Evolutionary conservation across 345 rosid genomes (phyloP).

Genomic region (Rhodomyrtus tomentosa): DNA sequence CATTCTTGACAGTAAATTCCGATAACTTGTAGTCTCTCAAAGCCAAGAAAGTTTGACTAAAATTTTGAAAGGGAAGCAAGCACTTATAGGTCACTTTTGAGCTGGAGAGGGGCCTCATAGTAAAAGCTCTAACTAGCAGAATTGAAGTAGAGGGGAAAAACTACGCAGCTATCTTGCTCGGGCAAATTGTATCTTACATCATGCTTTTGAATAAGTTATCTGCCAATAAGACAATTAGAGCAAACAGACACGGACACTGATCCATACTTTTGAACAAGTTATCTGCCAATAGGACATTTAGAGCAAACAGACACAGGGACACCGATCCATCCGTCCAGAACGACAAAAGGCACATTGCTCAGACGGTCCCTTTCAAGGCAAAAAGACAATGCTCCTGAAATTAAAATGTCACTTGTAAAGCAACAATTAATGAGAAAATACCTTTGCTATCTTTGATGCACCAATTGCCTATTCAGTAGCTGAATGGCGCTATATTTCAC

Average conservation of each 20-base stretch:
- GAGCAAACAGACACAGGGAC: neutral
- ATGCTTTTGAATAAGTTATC: neutral
- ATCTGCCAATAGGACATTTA: neutral
- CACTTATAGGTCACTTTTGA: neutral
- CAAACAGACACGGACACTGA: no score
- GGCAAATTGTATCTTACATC: neutral
- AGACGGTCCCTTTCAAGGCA: neutral
- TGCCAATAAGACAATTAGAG: neutral
- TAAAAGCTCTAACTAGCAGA: neutral
- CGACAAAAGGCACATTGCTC: neutral
- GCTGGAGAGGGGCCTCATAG: neutral
- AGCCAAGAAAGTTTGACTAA: neutral
- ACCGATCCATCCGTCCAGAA: neutral
- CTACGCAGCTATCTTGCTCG: neutral
- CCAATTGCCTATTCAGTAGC: neutral
- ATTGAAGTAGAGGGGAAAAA: neutral
- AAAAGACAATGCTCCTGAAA: neutral
- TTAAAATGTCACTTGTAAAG: neutral
- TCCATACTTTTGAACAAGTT: neutral
- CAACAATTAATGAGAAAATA: neutral
- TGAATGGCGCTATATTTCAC: neutral
- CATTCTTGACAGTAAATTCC: neutral
- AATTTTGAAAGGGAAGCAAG: neutral
- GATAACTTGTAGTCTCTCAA: neutral
- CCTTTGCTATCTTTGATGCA: neutral